Evolutionary conservation across 768 basidiomycete genomes (phyloP), one percentile per base, ranked within the genome.

Genomic region (Pholiota microspora): DNA sequence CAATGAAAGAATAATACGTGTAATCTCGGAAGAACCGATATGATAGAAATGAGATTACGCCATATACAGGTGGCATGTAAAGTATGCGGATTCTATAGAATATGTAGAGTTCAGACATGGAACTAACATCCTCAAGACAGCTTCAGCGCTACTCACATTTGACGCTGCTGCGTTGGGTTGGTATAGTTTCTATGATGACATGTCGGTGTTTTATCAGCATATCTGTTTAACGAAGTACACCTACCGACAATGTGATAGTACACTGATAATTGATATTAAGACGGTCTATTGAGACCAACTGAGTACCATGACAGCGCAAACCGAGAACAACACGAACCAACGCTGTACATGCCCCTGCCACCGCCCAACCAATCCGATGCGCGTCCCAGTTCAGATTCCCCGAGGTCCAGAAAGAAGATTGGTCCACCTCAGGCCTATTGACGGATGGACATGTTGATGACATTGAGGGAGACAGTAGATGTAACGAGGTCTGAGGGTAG

Each of bases 31-130:
- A 94, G 72, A 74, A 94, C 2, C 93, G 83, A 61, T 91, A 94
- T 24, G 89, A 89, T 59, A 92, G 79, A 74, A 94, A 95, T 1
- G 90, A 91, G 53, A 94, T 82, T 59, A 94, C 71, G 21, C 85
- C 86, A 66, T 89, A 93, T 40, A 93, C 77, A 1, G 84, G 82
- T 2, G 92, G 92, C 90, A 94, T 90, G 60, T 90, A 91, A 58
- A 93, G 66, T 36, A 93, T 83, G 54, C 92, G 83, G 15, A 92
- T 63, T 54, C 88, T 90, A 61, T 7, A 44, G 46, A 23, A 27
- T 3, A 42, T 5, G 28, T 42, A 42, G 40, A 21, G 18, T 6
- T 35, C 29, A 27, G 13, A 50, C 6, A 13, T 21, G 28, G 16
- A 7, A n/a, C n/a, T n/a, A 32, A 15, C 12, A 2, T 24, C 44